Evolutionary conservation across 306 rosid genomes (phyloP).

Genomic region (Prunus armeniaca): DNA sequence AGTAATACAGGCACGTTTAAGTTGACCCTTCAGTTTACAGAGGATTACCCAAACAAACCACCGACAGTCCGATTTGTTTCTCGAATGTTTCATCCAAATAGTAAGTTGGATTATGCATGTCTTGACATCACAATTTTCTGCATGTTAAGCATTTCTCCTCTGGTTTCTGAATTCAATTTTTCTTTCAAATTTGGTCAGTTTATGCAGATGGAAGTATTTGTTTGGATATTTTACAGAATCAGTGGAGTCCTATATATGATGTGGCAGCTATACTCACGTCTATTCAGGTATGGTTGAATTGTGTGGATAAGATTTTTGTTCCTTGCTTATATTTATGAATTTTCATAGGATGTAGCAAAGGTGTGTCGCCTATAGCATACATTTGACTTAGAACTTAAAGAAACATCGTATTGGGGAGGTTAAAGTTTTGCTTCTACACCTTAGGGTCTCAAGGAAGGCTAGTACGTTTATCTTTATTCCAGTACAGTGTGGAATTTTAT

Average conservation of each 20-base stretch:
- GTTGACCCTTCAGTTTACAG: conserved; percentile 79
- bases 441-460: no score
- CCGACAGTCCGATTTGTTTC: conserved; percentile 90
- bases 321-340: not conserved
- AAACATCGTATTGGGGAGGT: not conserved
- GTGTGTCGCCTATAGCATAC: not conserved
- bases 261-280: conserved; percentile 98
- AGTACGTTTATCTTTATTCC: no score
- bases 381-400: not conserved
- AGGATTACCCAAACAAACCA: conserved; percentile 93
- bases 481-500: no score
- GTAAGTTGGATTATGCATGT: conserved; percentile 46
- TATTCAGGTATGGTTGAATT: conserved; percentile 62
- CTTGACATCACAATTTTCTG: not conserved
- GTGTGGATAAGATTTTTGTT: not conserved
- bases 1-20: conserved; percentile 73
- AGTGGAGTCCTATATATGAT: conserved; percentile 98
- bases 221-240: conserved; percentile 92
- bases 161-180: not conserved
- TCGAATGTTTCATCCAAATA: conserved; percentile 90
- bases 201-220: conserved; percentile 99
- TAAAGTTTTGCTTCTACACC: not conserved
- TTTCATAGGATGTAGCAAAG: not conserved
- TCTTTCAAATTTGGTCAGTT: conserved; percentile 45
- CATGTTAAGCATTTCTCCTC: not conserved